Evolutionary conservation across 805 yeast genomes (phyloP).

Genomic region (Saccharomycopsis sp.): DNA sequence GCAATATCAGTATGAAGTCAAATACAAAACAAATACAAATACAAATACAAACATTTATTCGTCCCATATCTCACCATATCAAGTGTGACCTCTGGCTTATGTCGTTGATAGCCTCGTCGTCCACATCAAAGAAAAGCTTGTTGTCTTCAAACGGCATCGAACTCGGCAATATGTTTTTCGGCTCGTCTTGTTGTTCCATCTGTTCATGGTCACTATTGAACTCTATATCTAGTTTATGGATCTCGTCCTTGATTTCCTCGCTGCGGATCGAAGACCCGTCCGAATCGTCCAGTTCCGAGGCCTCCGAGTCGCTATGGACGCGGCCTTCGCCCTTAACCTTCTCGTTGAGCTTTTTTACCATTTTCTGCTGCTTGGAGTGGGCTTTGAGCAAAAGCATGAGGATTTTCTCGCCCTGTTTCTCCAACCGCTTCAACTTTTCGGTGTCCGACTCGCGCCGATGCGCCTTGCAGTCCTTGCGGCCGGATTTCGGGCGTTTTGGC

Average conservation of each 20-base stretch:
- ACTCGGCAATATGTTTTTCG: neutral
- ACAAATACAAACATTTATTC: too few relatives aligned
- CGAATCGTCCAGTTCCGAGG: too few relatives aligned
- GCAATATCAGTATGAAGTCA: too few relatives aligned
- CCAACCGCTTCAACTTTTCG: neutral
- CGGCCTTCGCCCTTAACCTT: neutral
- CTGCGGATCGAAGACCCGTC: neutral
- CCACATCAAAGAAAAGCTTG: neutral
- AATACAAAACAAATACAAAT: too few relatives aligned
- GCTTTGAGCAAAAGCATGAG: neutral
- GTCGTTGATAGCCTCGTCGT: neutral
- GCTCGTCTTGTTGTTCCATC: neutral
- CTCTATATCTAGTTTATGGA: neutral
- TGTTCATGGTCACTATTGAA: neutral
- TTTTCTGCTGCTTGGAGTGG: neutral
- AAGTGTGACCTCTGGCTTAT: neutral
- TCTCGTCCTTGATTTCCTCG: neutral
- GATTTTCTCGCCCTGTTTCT: constrained; percentile 1
- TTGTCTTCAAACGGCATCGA: neutral
- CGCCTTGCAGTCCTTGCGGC: neutral
- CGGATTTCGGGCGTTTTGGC: neutral
- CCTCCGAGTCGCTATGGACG: neutral
- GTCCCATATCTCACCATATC: neutral
- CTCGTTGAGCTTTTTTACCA: neutral
- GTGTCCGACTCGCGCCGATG: neutral